phyloP scores from a whole-genome alignment of 2,329 filamentous ascomycete species.

The Dendryphion nanum region DNA sequence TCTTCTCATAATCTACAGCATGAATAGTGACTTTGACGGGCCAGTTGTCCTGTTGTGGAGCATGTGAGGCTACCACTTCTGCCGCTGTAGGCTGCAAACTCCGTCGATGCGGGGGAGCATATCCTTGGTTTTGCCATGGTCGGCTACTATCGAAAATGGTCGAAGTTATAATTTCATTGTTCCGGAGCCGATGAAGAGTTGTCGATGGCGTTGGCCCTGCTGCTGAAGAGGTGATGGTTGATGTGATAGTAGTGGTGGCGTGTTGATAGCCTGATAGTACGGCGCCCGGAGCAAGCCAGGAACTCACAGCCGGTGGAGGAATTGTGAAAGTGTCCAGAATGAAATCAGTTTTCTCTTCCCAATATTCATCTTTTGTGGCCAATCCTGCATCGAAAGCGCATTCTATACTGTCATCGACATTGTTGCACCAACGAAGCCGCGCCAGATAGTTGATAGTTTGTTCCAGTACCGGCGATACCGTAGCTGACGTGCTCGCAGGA shows the following conservation, averaged over 20 bases:
- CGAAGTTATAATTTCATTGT: slow-evolving; percentile 20
- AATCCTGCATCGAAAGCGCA: slow-evolving; percentile 55
- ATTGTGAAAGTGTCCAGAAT: slow-evolving; percentile 55
- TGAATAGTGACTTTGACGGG: slow-evolving; percentile 67
- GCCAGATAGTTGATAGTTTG: slow-evolving; percentile 63
- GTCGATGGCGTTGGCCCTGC: slow-evolving; percentile 10
- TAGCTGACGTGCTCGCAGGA: slow-evolving; percentile 15
- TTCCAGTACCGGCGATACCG: slow-evolving; percentile 47
- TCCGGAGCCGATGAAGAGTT: slow-evolving; percentile 24
- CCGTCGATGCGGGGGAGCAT: slow-evolving; percentile 26
- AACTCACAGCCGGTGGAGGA: slow-evolving; percentile 53
- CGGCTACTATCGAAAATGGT: slow-evolving; percentile 29
- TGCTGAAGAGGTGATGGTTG: slow-evolving; percentile 14
- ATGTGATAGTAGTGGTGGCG: slow-evolving; percentile 44
- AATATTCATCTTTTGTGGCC: slow-evolving; percentile 52
- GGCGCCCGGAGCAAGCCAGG: slow-evolving; percentile 62
- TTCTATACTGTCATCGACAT: slow-evolving; percentile 54
- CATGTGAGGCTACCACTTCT: slow-evolving; percentile 17
- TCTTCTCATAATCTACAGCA: slow-evolving; percentile 57
- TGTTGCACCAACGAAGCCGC: slow-evolving; percentile 53
- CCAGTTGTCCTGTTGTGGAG: slow-evolving; percentile 58
- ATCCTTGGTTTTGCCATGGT: slow-evolving; percentile 39
- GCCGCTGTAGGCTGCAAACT: slow-evolving; percentile 12
- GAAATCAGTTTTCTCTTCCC: slow-evolving; percentile 56
- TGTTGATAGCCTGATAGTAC: slow-evolving; percentile 63